Percentiles rank a stretch among this genome's conserved stretches.
Evolutionary conservation across 192 early-diverging fungal species (phyloP).

Genomic region (Coemansia sp.): DNA sequence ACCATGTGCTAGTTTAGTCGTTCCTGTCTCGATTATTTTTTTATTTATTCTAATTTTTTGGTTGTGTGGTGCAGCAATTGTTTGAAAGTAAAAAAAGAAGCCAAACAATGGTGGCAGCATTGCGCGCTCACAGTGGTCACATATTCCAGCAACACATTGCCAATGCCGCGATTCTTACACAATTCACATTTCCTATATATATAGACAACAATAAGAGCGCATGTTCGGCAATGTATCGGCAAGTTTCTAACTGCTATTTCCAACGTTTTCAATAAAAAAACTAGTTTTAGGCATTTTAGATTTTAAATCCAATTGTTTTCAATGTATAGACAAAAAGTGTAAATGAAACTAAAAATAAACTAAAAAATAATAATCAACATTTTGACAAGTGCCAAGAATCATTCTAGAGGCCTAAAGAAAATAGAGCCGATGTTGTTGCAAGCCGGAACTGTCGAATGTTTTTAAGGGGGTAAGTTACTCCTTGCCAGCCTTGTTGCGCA

Average conservation of each 20-base stretch:
- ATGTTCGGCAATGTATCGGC: neutral
- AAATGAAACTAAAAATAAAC: neutral
- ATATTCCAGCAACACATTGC: neutral
- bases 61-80: neutral
- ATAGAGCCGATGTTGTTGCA: too few relatives aligned
- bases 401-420: neutral
- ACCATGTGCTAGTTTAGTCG: neutral
- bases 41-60: too few relatives aligned
- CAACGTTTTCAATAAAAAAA: neutral
- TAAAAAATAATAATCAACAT: neutral
- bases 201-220: neutral
- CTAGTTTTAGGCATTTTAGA: neutral
- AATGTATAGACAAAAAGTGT: neutral
- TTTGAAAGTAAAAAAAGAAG: neutral
- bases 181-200: neutral
- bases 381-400: neutral
- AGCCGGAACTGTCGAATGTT: too few relatives aligned
- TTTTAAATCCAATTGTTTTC: neutral
- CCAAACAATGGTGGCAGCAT: neutral
- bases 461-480: constrained; percentile 3
- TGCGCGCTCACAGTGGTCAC: neutral
- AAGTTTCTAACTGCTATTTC: constrained; percentile 2
- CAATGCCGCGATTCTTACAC: too few relatives aligned
- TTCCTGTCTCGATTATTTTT: too few relatives aligned
- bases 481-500: constrained; percentile 37